Percentiles rank a stretch among this genome's conserved stretches.
These are phyloP conservation scores for Mycena maculata DNA, from an alignment of 768 basidiomycete species.

Conservation along the genomic window DNA sequence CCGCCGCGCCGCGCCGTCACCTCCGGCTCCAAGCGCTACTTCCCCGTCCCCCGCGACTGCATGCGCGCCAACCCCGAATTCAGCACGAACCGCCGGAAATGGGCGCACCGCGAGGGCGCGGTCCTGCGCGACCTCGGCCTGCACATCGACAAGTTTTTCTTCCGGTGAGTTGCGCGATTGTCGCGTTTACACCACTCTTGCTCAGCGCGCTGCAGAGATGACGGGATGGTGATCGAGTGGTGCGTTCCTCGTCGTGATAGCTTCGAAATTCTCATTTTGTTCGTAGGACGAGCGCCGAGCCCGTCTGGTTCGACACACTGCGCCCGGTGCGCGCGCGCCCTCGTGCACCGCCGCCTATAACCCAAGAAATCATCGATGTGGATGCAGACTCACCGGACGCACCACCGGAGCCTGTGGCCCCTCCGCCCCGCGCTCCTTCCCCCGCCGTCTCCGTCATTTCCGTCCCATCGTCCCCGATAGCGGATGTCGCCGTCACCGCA, in stretches of 20 bases:
- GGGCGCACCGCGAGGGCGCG: constrained; percentile 5
- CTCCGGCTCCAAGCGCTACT: constrained; percentile 34
- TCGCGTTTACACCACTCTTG: neutral
- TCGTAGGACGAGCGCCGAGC: constrained; percentile 13
- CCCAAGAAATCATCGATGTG: constrained; percentile 27
- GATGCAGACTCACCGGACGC: constrained; percentile 13
- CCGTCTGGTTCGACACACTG: constrained; percentile 33
- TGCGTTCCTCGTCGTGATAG: neutral
- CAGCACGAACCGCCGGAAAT: no score
- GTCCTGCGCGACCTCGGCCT: constrained; percentile 27
- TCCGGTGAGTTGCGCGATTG: constrained; percentile 13
- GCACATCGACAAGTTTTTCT: constrained; percentile 28
- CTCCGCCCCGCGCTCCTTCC: neutral
- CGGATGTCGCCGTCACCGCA: neutral
- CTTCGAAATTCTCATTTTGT: no score
- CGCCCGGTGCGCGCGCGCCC: constrained; percentile 18
- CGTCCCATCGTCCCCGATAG: neutral
- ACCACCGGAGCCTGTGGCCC: neutral
- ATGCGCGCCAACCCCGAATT: neutral
- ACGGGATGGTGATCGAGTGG: constrained; percentile 40
- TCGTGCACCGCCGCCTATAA: neutral
- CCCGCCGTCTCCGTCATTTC: neutral
- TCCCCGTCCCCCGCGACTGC: constrained; percentile 30
- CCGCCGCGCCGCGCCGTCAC: constrained; percentile 24
- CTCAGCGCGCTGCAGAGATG: constrained; percentile 26